Evolutionary conservation across 495 filamentous ascomycete species (phyloP).

Genomic region (Schizothecium vesticola): DNA sequence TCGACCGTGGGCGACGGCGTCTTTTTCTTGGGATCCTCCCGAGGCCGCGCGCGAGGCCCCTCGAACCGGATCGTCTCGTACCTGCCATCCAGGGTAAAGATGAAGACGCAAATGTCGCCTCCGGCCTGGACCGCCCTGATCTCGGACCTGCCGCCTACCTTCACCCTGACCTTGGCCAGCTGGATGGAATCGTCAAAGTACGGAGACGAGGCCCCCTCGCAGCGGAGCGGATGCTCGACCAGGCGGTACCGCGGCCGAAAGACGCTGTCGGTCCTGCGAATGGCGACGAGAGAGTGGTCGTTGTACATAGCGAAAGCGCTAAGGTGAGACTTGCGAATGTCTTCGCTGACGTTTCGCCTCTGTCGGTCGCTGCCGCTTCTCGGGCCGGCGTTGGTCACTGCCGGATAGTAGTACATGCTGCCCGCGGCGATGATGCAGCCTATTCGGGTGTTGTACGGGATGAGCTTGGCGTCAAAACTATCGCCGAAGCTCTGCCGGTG

Average conservation of each 20-base stretch:
- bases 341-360: background rate
- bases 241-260: background rate
- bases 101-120: conserved; percentile 1
- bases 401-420: conserved; percentile 2
- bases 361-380: background rate
- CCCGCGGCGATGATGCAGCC: conserved; percentile 5
- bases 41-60: too few species aligned
- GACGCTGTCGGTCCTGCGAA: background rate
- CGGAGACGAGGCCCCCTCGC: background rate
- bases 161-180: background rate
- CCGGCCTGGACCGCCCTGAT: background rate
- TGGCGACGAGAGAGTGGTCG: conserved; percentile 5
- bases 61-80: background rate
- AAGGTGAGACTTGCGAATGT: background rate
- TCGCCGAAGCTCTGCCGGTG: background rate
- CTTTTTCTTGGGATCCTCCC: too few species aligned
- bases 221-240: conserved; percentile 1
- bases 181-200: background rate
- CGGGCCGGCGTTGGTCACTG: background rate
- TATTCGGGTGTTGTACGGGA: conserved; percentile 3
- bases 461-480: background rate
- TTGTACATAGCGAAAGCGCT: conserved; percentile 4
- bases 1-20: too few species aligned
- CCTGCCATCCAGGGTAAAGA: background rate
- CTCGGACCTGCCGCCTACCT: background rate